Base-by-base conservation (phyloP, 352 stramenopile species). In the Aphanomyces euteiches region DNA sequence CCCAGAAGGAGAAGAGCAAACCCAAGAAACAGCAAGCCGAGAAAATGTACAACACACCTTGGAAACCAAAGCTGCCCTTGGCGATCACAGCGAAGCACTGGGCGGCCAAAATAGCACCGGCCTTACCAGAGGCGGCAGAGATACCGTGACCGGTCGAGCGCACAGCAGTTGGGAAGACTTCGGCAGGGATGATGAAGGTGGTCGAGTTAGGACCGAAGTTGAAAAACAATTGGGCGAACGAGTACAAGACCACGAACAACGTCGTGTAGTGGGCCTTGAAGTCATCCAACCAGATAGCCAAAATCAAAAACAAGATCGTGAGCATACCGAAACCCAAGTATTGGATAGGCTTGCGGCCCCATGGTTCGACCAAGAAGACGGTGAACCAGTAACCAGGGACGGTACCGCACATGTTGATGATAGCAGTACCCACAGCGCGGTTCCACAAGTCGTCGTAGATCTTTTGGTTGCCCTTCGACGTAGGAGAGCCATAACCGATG, bases 131-230 rank as follows among this genome's bases (percentile, higher is more conserved):
- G 1, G 82, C 80, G 37, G 85, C 85, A 21, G 83, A 90, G 72
- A 95, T 91, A n/a, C 88, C 88, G 74, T 96, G 88, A 47, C 84
- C 87, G 37, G 87, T 87, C 5, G 85, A 93, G 45, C 88, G 78
- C 73, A 92, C 80, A 47, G 88, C 79, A 39, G 87, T 95, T 2
- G 86, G 87, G 73, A 95, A 93, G 1, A 28, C 28, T 73, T 95
- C 88, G 3, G 87, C 82, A 1, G 88, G 85, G 71, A 95, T 89
- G 64, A 96, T 83, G 76, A 95, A 96, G 15, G 88, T 96, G 17
- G 88, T 95, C 47, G 80, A 75, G 73, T 89, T 89, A 50, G 84
- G 83, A 1, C 83, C 84, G 2, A 71, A 92, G 70, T 87, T 84
- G 73, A 84, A 84, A 63, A 83, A 84, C 72, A 87, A 84, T 67